Base-by-base conservation (phyloP, 306 rosid species). In the Parietaria judaica region DNA sequence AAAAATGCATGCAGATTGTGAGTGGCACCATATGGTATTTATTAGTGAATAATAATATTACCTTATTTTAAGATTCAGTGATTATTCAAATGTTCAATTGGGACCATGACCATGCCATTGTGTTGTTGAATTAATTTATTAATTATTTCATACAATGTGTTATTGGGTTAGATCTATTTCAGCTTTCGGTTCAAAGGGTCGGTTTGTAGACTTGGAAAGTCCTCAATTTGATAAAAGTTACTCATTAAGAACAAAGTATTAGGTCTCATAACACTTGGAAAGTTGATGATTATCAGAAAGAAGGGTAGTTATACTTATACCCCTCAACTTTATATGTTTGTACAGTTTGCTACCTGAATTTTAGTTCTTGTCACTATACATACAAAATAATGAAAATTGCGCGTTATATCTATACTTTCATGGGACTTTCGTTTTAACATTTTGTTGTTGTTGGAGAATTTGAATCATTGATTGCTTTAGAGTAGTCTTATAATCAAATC, bases 131-230 rank as follows among this genome's bases (percentile, higher is more conserved):
- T 60, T 15, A 16, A 2, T 60, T 11, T 52, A 60, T 41, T 60
- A 9, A 57, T 55, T 7, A 55, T 46, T 13, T 46, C 8, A 34
- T 56, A 56, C 3, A 16, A 60, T 8, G 63, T 58, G 65, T 14
- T 14, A 14, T 31, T 17, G 53, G 48, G 31, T 45, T 17, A 11
- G 66, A 46, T 61, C 17, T 9, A 45, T 17, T 14, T 4, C 15
- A 61, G 17, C 43, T 47, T 61, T 61, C 39, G 44, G 31, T 61
- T 61, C 55, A 44, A 61, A 61, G 47, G 54, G 55, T 34, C 15
- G 34, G 66, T 36, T 16, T 13, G 23, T 41, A 41, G 45, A 48
- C 52, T 14, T 6, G 4, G 64, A 36, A 57, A 41, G n/a, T 45
- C 36, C n/a, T 59, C 37, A 5, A 41, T 41, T 41, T 41, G 45